Percentiles rank a stretch among this genome's conserved stretches.
Evolutionary conservation across 2,329 filamentous ascomycete species (phyloP).

Genomic region (Apiospora kogelbergensis): DNA sequence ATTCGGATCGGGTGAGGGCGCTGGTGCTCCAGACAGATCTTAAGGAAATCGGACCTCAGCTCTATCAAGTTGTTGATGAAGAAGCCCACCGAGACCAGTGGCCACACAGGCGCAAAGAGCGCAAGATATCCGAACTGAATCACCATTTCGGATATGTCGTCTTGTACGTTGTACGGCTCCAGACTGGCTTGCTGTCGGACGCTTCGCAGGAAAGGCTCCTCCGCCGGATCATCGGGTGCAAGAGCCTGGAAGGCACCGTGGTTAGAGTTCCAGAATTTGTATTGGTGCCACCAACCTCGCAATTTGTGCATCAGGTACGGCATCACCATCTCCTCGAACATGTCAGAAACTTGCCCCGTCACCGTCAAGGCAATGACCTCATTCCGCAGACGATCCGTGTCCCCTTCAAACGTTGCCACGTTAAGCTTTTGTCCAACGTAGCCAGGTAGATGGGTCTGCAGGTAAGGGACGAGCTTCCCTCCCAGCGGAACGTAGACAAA

Average conservation of each 20-base stretch:
- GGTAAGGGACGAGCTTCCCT: slow-evolving; percentile 63
- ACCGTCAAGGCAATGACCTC: slow-evolving; percentile 76
- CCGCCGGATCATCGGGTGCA: slow-evolving; percentile 59
- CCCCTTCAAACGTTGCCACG: slow-evolving; percentile 59
- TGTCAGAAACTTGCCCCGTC: slow-evolving; percentile 69
- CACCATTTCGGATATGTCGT: slow-evolving; percentile 72
- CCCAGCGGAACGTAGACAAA: slow-evolving; percentile 81
- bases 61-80: slow-evolving; percentile 78
- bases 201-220: slow-evolving; percentile 61
- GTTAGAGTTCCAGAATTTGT: slow-evolving; percentile 29
- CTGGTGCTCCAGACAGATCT: slow-evolving; percentile 72
- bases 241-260: slow-evolving; percentile 45
- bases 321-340: slow-evolving; percentile 70
- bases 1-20: slow-evolving; percentile 67
- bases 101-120: slow-evolving; percentile 75
- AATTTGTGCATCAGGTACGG: slow-evolving; percentile 65
- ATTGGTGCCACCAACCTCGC: slow-evolving; percentile 45
- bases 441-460: slow-evolving; percentile 59
- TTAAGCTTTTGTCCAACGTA: slow-evolving; percentile 55
- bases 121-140: slow-evolving; percentile 74
- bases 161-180: slow-evolving; percentile 69
- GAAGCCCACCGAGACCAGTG: slow-evolving; percentile 70
- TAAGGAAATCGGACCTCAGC: slow-evolving; percentile 73
- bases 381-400: slow-evolving; percentile 64
- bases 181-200: slow-evolving; percentile 68